Base-by-base conservation (phyloP, 2,329 filamentous ascomycete genomes). In the Aspergillus pseudonomiae region DNA sequence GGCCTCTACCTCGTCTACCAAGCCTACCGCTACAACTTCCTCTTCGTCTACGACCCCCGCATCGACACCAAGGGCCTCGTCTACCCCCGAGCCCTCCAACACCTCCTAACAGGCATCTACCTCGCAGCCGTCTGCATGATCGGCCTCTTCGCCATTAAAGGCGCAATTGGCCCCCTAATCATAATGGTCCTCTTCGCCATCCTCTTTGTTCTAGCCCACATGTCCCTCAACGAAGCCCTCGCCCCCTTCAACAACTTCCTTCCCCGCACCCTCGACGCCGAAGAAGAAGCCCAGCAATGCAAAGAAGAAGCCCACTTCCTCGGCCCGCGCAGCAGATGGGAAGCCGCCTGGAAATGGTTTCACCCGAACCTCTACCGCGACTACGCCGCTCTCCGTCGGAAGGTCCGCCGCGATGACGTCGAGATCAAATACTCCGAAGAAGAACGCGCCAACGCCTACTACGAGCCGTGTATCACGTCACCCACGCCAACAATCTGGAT, bases 41-140 rank as follows among this genome's bases (percentile, higher is more conserved):
- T 97, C 58, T 97, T 92, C 77, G 93, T 96, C 6, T 90, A 90
- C 61, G 90, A 95, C 74, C 88, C 91, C 16, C 82, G 88, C 63
- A 87, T 96, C 73, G 93, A 97, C 74, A 96, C 92, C 50, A 93
- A 95, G 72, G 94, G 94, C 2, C 85, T 96, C 2, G 91, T 94
- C 67, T 97, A 97, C 74, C 91, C 93, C 0, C 88, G 90, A 16
- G 93, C 93, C 0, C 82, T 97, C 24, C 89, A 95, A 74, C 94
- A 97, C 66, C 85, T 96, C 41, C 86, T 96, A 45, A 89, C 89
- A 0, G 93, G 94, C 14, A 79, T 97, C 24, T 97, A 98, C 75
- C 84, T 97, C 28, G 89, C 91, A 1, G 88, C 96, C 70, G 78
- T 94, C 16, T 95, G 92, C 78, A 84, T 97, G 77, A 90, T 97